These are phyloP conservation scores for Calonectria fujianensis DNA, from an alignment of 2,329 filamentous ascomycete genomes.

Conservation along the genomic window DNA sequence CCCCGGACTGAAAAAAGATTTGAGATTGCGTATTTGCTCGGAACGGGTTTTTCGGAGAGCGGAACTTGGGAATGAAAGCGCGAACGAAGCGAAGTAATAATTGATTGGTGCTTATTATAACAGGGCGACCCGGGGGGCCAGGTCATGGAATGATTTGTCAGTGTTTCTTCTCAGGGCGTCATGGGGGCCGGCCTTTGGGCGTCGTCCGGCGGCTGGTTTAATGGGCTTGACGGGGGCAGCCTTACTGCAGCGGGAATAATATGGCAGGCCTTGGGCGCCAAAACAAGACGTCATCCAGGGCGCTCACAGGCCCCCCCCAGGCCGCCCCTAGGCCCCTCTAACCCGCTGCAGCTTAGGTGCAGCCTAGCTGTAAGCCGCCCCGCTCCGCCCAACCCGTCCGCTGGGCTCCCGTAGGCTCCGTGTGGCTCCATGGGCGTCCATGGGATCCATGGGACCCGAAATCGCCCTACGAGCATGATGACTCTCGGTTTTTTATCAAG, in stretches of 20 bases:
- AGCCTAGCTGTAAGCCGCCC: slow-evolving; percentile 9
- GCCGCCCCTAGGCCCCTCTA: slow-evolving; percentile 1
- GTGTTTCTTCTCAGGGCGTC: neutral
- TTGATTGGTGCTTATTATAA: neutral
- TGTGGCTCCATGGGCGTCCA: slow-evolving; percentile 6
- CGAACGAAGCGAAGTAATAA: neutral
- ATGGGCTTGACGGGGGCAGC: neutral
- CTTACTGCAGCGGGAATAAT: slow-evolving; percentile 19
- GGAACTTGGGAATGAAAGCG: neutral
- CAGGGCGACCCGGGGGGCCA: neutral
- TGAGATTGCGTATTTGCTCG: neutral
- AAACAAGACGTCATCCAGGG: slow-evolving; percentile 35
- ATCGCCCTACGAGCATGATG: slow-evolving; percentile 20
- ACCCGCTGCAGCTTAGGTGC: neutral
- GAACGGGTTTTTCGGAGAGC: neutral
- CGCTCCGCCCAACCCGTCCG: slow-evolving; percentile 29
- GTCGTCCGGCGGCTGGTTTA: neutral
- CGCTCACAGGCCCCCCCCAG: neutral
- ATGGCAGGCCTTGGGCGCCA: slow-evolving; percentile 17
- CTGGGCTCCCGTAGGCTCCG: slow-evolving; percentile 24
- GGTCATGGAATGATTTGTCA: neutral
- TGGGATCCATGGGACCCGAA: slow-evolving; percentile 27
- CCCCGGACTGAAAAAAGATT: neutral
- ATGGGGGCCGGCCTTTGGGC: neutral
- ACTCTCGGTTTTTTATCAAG: slow-evolving; percentile 23